A percentile compares a stretch with the other conserved stretches of the same genome.
phyloP scores from a whole-genome alignment of 169 alveolate genomes.

The Miamiensis avidus region DNA sequence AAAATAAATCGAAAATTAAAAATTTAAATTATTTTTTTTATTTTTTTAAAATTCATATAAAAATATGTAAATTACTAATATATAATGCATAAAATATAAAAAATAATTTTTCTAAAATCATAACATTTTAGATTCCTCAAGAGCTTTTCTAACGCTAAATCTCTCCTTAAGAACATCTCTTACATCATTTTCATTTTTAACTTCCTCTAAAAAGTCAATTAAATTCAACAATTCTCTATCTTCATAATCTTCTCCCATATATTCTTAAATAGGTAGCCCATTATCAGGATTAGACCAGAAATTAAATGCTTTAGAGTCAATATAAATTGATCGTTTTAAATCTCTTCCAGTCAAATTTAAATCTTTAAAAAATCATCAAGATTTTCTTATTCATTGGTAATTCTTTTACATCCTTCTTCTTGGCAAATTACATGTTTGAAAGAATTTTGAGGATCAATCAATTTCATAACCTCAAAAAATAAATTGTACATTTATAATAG shows the following conservation, averaged over 20 bases:
- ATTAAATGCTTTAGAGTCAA: slow-evolving; percentile 37
- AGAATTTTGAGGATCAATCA: slow-evolving; percentile 37
- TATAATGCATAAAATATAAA: too few species aligned
- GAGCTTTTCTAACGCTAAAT: slow-evolving; percentile 30
- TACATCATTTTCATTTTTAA: slow-evolving; percentile 29
- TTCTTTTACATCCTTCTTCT: slow-evolving; percentile 31
- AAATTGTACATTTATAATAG: neutral
- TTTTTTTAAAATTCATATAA: too few species aligned
- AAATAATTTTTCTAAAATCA: neutral
- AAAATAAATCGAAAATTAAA: too few species aligned
- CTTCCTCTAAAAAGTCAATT: slow-evolving; percentile 13
- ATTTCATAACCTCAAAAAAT: neutral
- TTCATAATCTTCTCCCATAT: slow-evolving; percentile 34
- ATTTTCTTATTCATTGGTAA: slow-evolving; percentile 31
- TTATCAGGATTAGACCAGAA: slow-evolving; percentile 49
- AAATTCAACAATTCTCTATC: slow-evolving; percentile 15
- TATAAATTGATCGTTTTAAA: slow-evolving; percentile 32
- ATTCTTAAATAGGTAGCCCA: slow-evolving; percentile 30
- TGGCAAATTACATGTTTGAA: slow-evolving; percentile 26
- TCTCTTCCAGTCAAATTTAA: slow-evolving; percentile 35
- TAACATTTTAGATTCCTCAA: slow-evolving; percentile 35
- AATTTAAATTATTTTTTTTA: too few species aligned
- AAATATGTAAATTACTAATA: neutral
- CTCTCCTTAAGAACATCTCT: slow-evolving; percentile 27
- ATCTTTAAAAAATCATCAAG: slow-evolving; percentile 47